These are phyloP conservation scores for Acanthamoeba quina DNA, from an alignment of 208 protist genomes.

Conservation along the genomic window DNA sequence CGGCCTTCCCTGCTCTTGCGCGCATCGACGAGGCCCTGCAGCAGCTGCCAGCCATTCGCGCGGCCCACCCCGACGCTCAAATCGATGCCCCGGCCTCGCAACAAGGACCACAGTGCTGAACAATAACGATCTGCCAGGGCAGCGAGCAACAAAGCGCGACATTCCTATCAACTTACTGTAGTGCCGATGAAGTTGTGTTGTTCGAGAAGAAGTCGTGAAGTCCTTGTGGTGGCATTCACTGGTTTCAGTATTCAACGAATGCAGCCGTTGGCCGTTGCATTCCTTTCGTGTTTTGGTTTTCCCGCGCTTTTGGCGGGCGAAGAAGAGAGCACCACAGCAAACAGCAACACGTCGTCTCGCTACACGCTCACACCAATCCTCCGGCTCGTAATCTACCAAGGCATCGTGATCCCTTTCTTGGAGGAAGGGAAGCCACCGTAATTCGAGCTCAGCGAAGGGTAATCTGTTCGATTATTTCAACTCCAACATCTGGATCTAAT, in stretches of 20 bases:
- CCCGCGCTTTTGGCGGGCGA: background rate
- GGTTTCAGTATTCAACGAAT: background rate
- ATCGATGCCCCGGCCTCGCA: background rate
- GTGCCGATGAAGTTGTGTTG: too few species aligned
- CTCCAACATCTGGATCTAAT: background rate
- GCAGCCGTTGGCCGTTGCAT: background rate
- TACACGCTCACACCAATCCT: background rate
- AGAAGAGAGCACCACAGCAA: background rate
- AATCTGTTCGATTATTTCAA: too few species aligned
- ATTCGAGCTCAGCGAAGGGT: background rate
- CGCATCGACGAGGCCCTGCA: slow-evolving; percentile 78
- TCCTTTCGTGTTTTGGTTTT: background rate
- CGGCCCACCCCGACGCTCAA: slow-evolving; percentile 80
- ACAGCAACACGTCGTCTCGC: background rate
- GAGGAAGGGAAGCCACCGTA: slow-evolving; percentile 18
- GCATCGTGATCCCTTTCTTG: slow-evolving; percentile 55
- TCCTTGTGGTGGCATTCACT: too few species aligned
- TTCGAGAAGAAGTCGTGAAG: too few species aligned
- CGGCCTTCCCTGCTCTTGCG: slow-evolving; percentile 82
- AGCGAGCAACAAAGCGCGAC: too few species aligned
- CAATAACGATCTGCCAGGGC: too few species aligned
- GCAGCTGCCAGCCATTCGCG: slow-evolving; percentile 81
- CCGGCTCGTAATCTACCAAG: background rate
- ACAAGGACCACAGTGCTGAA: too few species aligned
- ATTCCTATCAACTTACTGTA: too few species aligned